Base-by-base conservation (phyloP, 1,139 yeast genomes). In the Candida glucosophila region DNA sequence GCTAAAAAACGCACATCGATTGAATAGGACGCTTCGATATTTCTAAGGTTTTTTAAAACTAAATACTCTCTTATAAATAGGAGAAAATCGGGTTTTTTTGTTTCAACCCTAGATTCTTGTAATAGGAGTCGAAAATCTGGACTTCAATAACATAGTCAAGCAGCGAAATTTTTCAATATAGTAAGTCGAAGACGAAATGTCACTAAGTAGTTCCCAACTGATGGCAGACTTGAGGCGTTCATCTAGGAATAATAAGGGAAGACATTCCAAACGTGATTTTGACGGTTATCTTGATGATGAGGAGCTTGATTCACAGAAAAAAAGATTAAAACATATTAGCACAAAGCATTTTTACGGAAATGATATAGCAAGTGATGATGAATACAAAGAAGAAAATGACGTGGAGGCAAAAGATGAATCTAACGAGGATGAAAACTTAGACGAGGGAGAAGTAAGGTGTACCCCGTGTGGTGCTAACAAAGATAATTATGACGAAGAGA, bases 401-500 rank as follows among this genome's bases (percentile, higher is more conserved):
- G 20, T 18, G 6, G 27, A 20, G 9, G 27, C 22, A 5, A 12
- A 17, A 12, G n/a, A n/a, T n/a, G n/a, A n/a, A n/a, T 26, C 17
- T 9, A 26, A 26, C 4, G 48, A 41, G n/a, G 44, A 38, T 13
- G 44, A 44, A 21, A 39, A 41, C n/a, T 55, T 52, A 10, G 63
- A 43, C n/a, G 65, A 50, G 13, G 71, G 64, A n/a, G 63, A 55
- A 15, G 80, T 79, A 5, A 56, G 74, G 19, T 82, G 94, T 47
- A 45, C 60, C 1, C 75, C 73, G 0, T 77, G 86, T 49, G 78
- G 77, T 3, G 58, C 80, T 4, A 70, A 66, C n/a, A 76, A 78
- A 39, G 72, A 64, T 9, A 76, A 73, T 33, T 77, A 70, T 39
- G 59, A 74, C 35, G 80, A 66, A 30, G 77, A 65, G 2, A 69